Evolutionary conservation across 148 eudicot genomes (phyloP), one percentile per base, ranked within the genome.

Genomic region (Pouteria glomerata): DNA sequence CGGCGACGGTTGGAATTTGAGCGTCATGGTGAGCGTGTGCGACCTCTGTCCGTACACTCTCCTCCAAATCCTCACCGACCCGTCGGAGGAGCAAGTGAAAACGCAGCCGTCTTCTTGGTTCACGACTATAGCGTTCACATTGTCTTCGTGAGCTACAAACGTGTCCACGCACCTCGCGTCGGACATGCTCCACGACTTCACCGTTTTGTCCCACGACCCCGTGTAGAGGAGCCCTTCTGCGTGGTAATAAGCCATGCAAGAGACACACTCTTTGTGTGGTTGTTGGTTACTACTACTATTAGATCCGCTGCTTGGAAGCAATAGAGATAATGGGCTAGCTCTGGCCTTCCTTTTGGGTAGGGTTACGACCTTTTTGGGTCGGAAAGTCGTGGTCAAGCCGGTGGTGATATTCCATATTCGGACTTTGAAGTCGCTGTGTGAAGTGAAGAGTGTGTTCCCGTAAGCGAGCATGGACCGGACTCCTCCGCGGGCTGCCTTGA

Each of bases 191-290:
- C 89, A 87, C 1, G 76, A 84, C 47, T 83, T 87, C 1, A 87
- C 81, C 0, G 85, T 85, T 57, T 58, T 72, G 64, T 87, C 87
- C 77, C 80, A 85, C 4, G 91, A 87, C 0, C 84, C 89, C 0
- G 85, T 85, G 66, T 87, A 87, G 12, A 87, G 15, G 0, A 85
- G 75, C 41, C 80, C 85, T 13, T 85, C 91, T 48, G 82, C 76
- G 58, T 81, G 82, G 80, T 83, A 79, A 34, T 81, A 85, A 53
- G 85, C 91, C 82, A 87, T 87, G 80, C 91, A 87, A 8, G 89
- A 85, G 3, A 87, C 75, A 13, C 19, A 45, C 5, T 77, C 88
- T 53, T 63, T 81, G 70, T 87, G 91, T 45, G 73, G 79, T 11
- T 76, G 76, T 10, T 74, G 50, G 33, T 16, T 48, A 23, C n/a